Base-by-base conservation (phyloP, 164 flowering plant species). In the Tinospora cordifolia region DNA sequence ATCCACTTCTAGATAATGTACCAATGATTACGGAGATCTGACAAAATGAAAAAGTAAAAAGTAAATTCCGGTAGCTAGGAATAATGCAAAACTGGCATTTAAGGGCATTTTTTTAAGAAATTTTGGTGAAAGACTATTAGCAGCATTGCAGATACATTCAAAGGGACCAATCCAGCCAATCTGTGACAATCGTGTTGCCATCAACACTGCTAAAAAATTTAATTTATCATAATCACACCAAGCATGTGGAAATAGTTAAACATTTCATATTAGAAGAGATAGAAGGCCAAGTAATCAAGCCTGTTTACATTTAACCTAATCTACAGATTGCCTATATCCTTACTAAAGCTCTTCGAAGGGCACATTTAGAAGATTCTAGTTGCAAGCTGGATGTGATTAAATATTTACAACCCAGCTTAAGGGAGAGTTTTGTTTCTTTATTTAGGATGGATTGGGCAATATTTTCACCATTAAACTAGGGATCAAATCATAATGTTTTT, bases 1-100 rank as follows among this genome's bases (percentile, higher is more conserved):
- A 65, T 65, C 68, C 12, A 65, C 68, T 36, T 36, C 10, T 13
- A 21, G 68, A 19, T 65, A 65, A 17, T 65, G 68, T 7, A 40
- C 49, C 11, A 15, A 36, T 65, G 49, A 17, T n/a, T 41, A 49
- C 3, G 68, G 68, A 8, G 40, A 65, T 40, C 68, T 65, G 40
- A 49, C 40, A 7, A 65, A 22, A 15, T 65, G 68, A 49, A 12
- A 30, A 40, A 36, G 49, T 24, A 65, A 65, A 40, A 65, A 65
- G n/a, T 49, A 65, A 40, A 11, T 14, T 36, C 1, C 40, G 17
- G 68, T 65, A 9, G 17, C 49, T 12, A 0, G 68, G 8, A 36
- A 8, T 14, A 65, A 49, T 36, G 49, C 26, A 36, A 14, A 65
- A 40, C 25, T 49, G 9, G 68, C 38, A 24, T 65, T 36, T 39